Evolutionary conservation across 1,139 yeast species (phyloP).

Genomic region (Wickerhamomyces sp.): DNA sequence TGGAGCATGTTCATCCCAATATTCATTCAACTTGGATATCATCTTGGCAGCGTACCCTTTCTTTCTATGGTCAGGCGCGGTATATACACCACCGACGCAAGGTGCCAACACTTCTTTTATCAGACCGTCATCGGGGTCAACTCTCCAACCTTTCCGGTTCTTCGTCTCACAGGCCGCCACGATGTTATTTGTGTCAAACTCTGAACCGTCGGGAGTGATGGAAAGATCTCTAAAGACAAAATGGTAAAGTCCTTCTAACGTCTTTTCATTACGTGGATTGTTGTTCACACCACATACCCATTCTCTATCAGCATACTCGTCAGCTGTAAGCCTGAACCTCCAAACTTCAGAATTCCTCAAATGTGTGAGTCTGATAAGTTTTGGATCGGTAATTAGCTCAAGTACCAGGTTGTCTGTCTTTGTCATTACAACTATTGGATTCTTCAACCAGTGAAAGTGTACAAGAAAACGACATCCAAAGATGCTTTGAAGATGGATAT

Average conservation of each 20-base stretch:
- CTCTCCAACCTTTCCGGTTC: conserved; percentile 36
- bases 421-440: too few species aligned
- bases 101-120: conserved; percentile 37
- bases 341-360: conserved; percentile 46
- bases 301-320: conserved; percentile 53
- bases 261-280: conserved; percentile 16
- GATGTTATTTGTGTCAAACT: conserved; percentile 24
- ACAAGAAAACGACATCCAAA: too few species aligned
- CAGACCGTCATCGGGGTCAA: conserved; percentile 21
- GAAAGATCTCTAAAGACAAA: conserved; percentile 29
- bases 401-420: conserved; percentile 6
- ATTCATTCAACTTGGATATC: conserved; percentile 36
- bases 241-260: conserved; percentile 29
- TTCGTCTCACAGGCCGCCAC: conserved; percentile 44
- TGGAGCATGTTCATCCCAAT: conserved; percentile 31
- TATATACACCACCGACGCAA: conserved; percentile 63
- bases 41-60: conserved; percentile 60
- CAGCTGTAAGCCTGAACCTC: conserved; percentile 41
- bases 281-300: conserved; percentile 31
- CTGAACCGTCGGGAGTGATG: conserved; percentile 17
- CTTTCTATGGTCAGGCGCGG: conserved; percentile 51
- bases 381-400: conserved; percentile 29
- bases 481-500: too few species aligned
- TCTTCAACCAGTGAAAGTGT: too few species aligned
- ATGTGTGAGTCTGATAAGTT: conserved; percentile 43